Evolutionary conservation across 2,329 filamentous ascomycete species (phyloP).

Genomic region (Capronia epimyces): DNA sequence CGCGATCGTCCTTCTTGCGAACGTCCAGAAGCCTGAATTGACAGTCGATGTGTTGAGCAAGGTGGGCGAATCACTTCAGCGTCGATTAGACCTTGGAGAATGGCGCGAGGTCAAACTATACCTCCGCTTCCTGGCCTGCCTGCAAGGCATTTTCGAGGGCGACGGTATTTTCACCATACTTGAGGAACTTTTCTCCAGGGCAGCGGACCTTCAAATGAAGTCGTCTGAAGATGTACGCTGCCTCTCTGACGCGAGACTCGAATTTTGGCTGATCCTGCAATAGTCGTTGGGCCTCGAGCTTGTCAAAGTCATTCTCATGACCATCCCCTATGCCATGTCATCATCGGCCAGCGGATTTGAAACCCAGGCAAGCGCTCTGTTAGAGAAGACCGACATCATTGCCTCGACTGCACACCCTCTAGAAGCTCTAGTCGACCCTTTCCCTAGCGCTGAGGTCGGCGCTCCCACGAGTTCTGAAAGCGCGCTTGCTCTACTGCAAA

Average conservation of each 20-base stretch:
- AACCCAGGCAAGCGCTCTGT: slow-evolving; percentile 67
- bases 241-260: background rate
- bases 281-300: slow-evolving; percentile 68
- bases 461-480: slow-evolving; percentile 61
- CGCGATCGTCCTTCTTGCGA: slow-evolving; percentile 72
- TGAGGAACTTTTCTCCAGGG: slow-evolving; percentile 82
- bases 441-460: slow-evolving; percentile 53
- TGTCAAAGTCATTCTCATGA: slow-evolving; percentile 92
- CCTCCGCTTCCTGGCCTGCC: slow-evolving; percentile 79
- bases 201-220: slow-evolving; percentile 87
- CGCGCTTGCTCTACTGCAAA: slow-evolving; percentile 74
- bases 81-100: slow-evolving; percentile 63
- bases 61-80: slow-evolving; percentile 58
- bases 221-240: slow-evolving; percentile 76
- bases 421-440: slow-evolving; percentile 81
- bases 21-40: slow-evolving; percentile 70
- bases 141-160: slow-evolving; percentile 73
- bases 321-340: slow-evolving; percentile 82
- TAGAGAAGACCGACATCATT: slow-evolving; percentile 94
- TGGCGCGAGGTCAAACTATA: slow-evolving; percentile 91
- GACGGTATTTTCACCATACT: slow-evolving; percentile 81
- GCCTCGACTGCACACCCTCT: slow-evolving; percentile 80
- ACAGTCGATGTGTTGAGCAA: slow-evolving; percentile 64
- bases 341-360: slow-evolving; percentile 58
- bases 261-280: slow-evolving; percentile 25